phyloP scores from a whole-genome alignment of 495 filamentous ascomycete genomes.

The Parachaetomium inaequale region DNA sequence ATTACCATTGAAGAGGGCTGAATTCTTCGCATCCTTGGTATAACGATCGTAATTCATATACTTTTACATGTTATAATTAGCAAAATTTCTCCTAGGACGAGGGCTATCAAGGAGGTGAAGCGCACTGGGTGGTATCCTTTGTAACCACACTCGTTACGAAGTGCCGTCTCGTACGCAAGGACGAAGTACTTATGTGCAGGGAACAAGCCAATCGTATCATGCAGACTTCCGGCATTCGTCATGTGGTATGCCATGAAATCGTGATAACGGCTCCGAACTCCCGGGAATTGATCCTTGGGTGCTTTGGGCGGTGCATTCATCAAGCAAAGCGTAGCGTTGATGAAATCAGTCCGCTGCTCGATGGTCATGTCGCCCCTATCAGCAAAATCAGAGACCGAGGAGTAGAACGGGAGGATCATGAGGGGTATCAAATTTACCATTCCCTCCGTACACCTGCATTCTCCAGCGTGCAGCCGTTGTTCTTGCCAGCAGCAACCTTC shows the following conservation, averaged over 20 bases:
- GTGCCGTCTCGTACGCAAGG: conserved; percentile 57
- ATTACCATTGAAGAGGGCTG: conserved; percentile 38
- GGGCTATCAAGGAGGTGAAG: background rate
- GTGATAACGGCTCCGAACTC: conserved; percentile 49
- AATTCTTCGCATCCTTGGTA: conserved; percentile 19
- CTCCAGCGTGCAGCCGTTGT: conserved; percentile 47
- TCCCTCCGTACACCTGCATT: conserved; percentile 49
- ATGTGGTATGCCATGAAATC: conserved; percentile 53
- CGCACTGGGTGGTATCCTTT: conserved; percentile 33
- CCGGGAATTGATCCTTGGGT: conserved; percentile 42
- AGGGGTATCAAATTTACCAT: conserved; percentile 35
- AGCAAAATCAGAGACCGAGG: background rate
- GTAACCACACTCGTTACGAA: conserved; percentile 65
- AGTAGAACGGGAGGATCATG: background rate
- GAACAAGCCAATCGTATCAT: conserved; percentile 58
- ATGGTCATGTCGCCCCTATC: conserved; percentile 40
- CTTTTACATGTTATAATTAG: too few species aligned
- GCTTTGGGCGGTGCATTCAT: conserved; percentile 40
- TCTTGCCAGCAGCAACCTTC: conserved; percentile 39
- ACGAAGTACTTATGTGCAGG: conserved; percentile 58
- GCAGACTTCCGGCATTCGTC: conserved; percentile 47
- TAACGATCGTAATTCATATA: too few species aligned
- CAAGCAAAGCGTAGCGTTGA: conserved; percentile 47
- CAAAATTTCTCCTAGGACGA: background rate
- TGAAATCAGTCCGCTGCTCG: conserved; percentile 49